Evolutionary conservation across 345 rosid species (phyloP), one percentile per base, ranked within the genome.

Genomic region (Hibiscus syriacus): DNA sequence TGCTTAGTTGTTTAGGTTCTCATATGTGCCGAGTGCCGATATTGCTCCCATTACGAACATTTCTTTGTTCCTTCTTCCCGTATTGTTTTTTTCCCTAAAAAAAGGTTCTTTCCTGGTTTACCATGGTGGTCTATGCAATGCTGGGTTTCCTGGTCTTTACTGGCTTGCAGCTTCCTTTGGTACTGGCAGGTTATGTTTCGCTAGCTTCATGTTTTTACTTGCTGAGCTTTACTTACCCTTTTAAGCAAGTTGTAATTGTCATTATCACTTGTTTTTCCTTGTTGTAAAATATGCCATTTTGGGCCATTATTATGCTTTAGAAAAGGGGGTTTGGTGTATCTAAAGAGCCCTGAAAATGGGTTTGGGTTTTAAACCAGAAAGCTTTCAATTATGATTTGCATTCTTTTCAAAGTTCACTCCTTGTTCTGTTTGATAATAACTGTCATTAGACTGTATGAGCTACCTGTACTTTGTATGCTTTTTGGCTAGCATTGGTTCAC

Each of bases 91-190:
- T n/a, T n/a, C n/a, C 43, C 10, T n/a, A 6, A 20, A 20, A 4
- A 22, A 49, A 8, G 19, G 1, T 23, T 43, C 5, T 62, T 32
- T 34, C 43, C 64, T 72, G 69, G 19, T 58, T 55, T 23, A 59
- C 76, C 50, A 89, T 90, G 91, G 81, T 52, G 79, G 67, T 66
- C 58, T 30, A 22, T 49, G 50, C 68, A 38, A 66, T 84, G 70
- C 74, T 80, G 80, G 81, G 81, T 74, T 73, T 78, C 34, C 54
- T 80, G 62, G 75, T 83, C 25, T 76, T 81, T 75, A 74, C 80
- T 66, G 79, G 74, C 69, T 64, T 75, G 78, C 85, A 80, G 67
- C 78, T 84, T 63, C 90, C 87, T 52, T 55, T 62, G 19, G 45
- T 66, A 55, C 27, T 74, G 50, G 86, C 85, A 66, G 96, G 96